Evolutionary conservation across 1,284 basidiomycete species (phyloP), one percentile per base, ranked within the genome.

Genomic region (Fomitopsis betulina): DNA sequence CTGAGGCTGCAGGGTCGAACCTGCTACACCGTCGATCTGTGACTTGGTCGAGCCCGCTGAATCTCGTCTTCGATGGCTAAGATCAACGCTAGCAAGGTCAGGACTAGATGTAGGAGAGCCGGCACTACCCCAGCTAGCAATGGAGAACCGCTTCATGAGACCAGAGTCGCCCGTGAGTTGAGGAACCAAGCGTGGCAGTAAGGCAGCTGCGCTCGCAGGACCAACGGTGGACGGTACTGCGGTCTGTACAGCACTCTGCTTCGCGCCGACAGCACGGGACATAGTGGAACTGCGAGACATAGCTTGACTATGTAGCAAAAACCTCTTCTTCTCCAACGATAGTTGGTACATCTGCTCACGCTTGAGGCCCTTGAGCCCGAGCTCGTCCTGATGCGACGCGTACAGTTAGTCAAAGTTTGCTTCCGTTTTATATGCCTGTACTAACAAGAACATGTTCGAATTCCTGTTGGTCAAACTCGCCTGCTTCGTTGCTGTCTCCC

Each of bases 61-160:
- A n/a, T 67, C 66, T 12, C 62, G 59, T 8, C 63, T 58, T 27
- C 60, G 64, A 7, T 66, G 62, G 23, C 70, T 71, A 33, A 77
- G 72, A 55, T 82, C 78, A 19, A 71, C 71, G 60, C 71, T 77
- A 2, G 73, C 70, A 32, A 73, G 73, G 12, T 70, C 60, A 9
- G 71, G 67, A 5, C 71, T 63, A 7, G 67, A 66, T 23, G 78
- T 72, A 33, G 74, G 67, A 19, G 75, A 62, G 9, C 76, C 62
- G 25, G 68, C 66, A 0, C 72, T 66, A 10, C 85, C 81, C 80
- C 91, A 87, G 19, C 83, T 83, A 6, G 82, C 73, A 1, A 91
- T 78, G 2, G 92, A 93, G 61, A 94, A 83, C 21, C 91, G 81
- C 60, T 85, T 87, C 69, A 90, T 85, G 57, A 92, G 73, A 15